phyloP scores from a whole-genome alignment of 768 basidiomycete genomes.

The Lactarius sp. region DNA sequence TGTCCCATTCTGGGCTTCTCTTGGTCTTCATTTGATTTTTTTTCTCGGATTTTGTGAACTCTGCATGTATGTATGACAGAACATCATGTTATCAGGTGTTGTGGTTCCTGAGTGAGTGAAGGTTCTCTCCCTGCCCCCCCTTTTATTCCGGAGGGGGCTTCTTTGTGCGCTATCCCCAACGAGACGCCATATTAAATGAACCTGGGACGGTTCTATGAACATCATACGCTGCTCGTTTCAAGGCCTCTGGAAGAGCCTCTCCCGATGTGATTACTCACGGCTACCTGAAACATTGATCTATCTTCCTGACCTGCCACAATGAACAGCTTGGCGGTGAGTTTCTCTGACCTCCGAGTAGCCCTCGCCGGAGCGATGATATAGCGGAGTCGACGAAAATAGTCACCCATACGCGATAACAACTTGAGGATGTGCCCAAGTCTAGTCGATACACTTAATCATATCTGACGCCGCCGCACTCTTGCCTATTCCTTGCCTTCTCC shows the following conservation, averaged over 20 bases:
- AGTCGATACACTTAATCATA: too few relatives aligned
- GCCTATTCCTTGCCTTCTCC: not conserved
- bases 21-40: not conserved
- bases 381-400: slow-evolving; percentile 29
- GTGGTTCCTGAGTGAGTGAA: not conserved
- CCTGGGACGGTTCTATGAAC: not conserved
- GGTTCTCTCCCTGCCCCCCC: not conserved
- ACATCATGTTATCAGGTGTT: not conserved
- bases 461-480: too few relatives aligned
- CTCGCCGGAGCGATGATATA: not conserved
- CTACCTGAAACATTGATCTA: not conserved
- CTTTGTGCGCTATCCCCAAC: not conserved
- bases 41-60: not conserved
- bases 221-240: slow-evolving; percentile 39
- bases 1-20: not conserved
- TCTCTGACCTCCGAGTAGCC: not conserved
- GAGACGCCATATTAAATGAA: not conserved
- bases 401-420: slow-evolving; percentile 41
- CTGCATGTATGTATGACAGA: not conserved
- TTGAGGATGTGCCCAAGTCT: not conserved
- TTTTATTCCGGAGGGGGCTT: too few relatives aligned
- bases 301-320: slow-evolving; percentile 28
- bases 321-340: slow-evolving; percentile 46
- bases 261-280: not conserved
- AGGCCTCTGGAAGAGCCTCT: not conserved